A percentile compares a stretch with the other conserved stretches of the same genome.
phyloP scores from a whole-genome alignment of 139 green algal species.

The Marvania coccoides region DNA sequence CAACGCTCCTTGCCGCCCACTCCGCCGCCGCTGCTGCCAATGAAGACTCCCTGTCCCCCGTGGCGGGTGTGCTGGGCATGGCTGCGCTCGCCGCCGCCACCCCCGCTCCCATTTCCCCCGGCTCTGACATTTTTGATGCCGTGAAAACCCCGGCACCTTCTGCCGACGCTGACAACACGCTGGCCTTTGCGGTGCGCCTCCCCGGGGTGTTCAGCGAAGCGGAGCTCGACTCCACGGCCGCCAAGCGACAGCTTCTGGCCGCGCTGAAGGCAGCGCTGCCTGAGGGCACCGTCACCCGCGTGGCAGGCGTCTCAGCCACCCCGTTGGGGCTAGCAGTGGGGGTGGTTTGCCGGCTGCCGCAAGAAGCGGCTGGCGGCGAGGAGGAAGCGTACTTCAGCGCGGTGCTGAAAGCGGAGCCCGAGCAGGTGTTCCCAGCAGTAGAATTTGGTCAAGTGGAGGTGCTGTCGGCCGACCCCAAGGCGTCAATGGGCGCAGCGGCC shows the following conservation, averaged over 20 bases:
- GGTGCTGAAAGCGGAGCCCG: slow-evolving; percentile 15
- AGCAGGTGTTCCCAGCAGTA: slow-evolving; percentile 13
- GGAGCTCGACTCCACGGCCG: background rate
- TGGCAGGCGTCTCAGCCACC: background rate
- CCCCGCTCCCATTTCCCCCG: background rate
- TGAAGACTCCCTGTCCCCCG: too few species aligned
- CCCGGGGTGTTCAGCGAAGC: background rate
- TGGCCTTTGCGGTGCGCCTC: background rate
- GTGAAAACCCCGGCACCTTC: background rate
- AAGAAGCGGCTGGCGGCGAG: background rate
- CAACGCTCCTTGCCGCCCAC: too few species aligned
- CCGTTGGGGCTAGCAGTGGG: background rate
- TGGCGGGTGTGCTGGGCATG: too few species aligned
- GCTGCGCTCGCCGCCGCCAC: background rate
- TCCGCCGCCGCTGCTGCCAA: too few species aligned
- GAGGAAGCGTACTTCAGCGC: slow-evolving; percentile 14
- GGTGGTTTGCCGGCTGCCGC: background rate
- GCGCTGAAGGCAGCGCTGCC: background rate
- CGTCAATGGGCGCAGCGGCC: background rate
- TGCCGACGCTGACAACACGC: background rate
- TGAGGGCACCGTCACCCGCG: slow-evolving; percentile 5
- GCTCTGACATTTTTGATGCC: background rate
- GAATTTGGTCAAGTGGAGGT: slow-evolving; percentile 11
- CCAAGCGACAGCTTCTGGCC: background rate
- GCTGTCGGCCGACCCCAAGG: background rate